A percentile compares a stretch with the other conserved stretches of the same genome.
phyloP scores from a whole-genome alignment of 116 monocot species.

The Posidonia oceanica region DNA sequence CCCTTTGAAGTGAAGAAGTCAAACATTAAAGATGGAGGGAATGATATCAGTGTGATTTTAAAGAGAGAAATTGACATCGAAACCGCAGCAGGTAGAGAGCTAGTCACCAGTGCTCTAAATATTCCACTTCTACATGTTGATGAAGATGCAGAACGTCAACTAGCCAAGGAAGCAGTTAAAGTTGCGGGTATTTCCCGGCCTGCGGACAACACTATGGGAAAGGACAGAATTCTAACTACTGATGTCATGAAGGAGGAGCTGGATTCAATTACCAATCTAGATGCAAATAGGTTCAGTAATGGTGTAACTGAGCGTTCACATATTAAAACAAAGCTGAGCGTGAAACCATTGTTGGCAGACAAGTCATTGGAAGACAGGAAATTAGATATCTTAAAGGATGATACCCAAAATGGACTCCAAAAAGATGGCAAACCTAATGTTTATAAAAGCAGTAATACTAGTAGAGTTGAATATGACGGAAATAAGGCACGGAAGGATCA shows the following conservation, averaged over 20 bases:
- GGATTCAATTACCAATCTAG: slow-evolving; percentile 12
- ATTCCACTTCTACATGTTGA: slow-evolving; percentile 16
- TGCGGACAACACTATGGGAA: slow-evolving; percentile 12
- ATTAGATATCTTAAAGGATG: slow-evolving; percentile 12
- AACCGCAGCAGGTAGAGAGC: slow-evolving; percentile 20
- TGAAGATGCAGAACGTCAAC: slow-evolving; percentile 9
- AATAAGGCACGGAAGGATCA: slow-evolving; percentile 20
- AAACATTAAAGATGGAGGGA: slow-evolving; percentile 18
- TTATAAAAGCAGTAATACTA: slow-evolving; percentile 17
- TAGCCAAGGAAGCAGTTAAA: slow-evolving; percentile 14
- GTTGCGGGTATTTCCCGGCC: slow-evolving; percentile 8
- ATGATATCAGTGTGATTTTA: slow-evolving; percentile 13
- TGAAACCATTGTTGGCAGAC: slow-evolving; percentile 17
- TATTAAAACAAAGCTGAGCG: slow-evolving; percentile 22
- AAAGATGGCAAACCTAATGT: slow-evolving; percentile 21
- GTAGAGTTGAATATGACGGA: slow-evolving; percentile 16
- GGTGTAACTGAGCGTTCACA: not conserved
- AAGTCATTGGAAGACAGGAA: slow-evolving; percentile 22
- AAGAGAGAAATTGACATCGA: slow-evolving; percentile 39
- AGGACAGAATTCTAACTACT: slow-evolving; percentile 14
- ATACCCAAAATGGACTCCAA: slow-evolving; percentile 8
- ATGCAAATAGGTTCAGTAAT: not conserved
- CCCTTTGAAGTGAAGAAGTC: slow-evolving; percentile 16
- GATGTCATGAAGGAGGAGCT: slow-evolving; percentile 16
- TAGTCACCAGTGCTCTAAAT: slow-evolving; percentile 22